phyloP scores from a whole-genome alignment of 2,329 filamentous ascomycete genomes.

The Colletotrichum eremochloae region DNA sequence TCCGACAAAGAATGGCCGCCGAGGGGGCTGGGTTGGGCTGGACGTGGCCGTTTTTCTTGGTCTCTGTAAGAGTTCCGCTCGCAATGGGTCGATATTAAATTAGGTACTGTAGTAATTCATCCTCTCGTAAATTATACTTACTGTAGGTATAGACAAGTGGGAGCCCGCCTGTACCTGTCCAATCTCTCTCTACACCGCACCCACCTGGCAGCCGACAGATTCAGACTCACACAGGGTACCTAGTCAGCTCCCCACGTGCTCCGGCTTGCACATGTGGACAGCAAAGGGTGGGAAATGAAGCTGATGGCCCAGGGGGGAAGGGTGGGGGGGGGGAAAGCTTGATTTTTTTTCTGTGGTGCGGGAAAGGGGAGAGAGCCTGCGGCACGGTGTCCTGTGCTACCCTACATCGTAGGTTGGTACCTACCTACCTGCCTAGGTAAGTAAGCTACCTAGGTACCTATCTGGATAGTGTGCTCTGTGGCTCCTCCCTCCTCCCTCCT shows the following conservation, averaged over 20 bases:
- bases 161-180: background rate
- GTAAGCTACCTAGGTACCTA: too few relatives aligned
- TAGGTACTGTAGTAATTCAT: background rate
- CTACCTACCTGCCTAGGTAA: too few relatives aligned
- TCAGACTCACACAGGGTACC: constrained; percentile 31
- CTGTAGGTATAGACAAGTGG: background rate
- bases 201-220: background rate
- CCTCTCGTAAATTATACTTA: background rate
- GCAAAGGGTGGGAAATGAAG: constrained; percentile 31
- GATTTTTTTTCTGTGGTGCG: constrained; percentile 25
- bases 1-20: constrained; percentile 16
- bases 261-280: constrained; percentile 24
- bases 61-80: background rate
- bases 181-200: background rate
- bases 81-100: background rate
- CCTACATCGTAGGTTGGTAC: too few relatives aligned
- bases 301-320: constrained; percentile 7
- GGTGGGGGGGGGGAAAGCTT: constrained; percentile 35
- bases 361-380: constrained; percentile 20
- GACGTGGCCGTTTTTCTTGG: constrained; percentile 26
- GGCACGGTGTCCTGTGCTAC: background rate
- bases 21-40: background rate
- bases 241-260: constrained; percentile 35
- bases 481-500: background rate
- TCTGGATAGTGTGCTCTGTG: too few relatives aligned